Base-by-base conservation (phyloP, 306 rosid genomes). In the Cucurbita ficifolia region DNA sequence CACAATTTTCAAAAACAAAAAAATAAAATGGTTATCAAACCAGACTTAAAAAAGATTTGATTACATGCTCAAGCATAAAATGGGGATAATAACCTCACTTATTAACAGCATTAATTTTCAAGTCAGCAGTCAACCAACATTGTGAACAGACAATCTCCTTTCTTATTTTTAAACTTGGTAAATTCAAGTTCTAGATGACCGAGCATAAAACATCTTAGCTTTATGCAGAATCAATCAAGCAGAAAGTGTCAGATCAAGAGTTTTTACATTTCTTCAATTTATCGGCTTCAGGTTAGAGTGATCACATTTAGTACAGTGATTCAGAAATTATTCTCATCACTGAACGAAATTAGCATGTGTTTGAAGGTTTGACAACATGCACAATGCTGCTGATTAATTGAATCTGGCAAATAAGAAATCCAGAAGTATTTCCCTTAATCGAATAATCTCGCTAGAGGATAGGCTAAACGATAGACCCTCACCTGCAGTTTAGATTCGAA, bases 401-500 rank as follows among this genome's bases (percentile, higher is more conserved):
- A 49, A 29, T 14, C 12, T 70, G 13, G 46, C 45, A 70, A 12
- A 49, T 48, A 69, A 65, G 53, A 65, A 43, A 65, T 67, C 40
- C 45, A 29, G 7, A 70, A 70, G 45, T 29, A 29, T 29, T 49
- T 49, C 55, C 54, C 45, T 45, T 49, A 49, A 8, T 9, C 1
- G 7, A 49, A 22, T 16, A 49, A 24, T 69, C 74, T 24, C 43
- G 7, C 57, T 35, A 18, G 63, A 52, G 50, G 38, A 18, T 19
- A n/a, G 63, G 10, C 18, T 33, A 72, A 72, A 72, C 54, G 21
- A 72, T 72, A 67, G 51, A 18, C 19, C 61, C 58, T 83, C 72
- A 90, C 96, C 96, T 92, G 98, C 80, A 92, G 80, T 80, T 92
- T 90, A 69, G 98, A 85, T 81, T 92, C 98, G 42, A 92, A 92